These are phyloP conservation scores for Akanthomyces dipterigenus DNA, from an alignment of 2,329 filamentous ascomycete genomes.

Conservation along the genomic window DNA sequence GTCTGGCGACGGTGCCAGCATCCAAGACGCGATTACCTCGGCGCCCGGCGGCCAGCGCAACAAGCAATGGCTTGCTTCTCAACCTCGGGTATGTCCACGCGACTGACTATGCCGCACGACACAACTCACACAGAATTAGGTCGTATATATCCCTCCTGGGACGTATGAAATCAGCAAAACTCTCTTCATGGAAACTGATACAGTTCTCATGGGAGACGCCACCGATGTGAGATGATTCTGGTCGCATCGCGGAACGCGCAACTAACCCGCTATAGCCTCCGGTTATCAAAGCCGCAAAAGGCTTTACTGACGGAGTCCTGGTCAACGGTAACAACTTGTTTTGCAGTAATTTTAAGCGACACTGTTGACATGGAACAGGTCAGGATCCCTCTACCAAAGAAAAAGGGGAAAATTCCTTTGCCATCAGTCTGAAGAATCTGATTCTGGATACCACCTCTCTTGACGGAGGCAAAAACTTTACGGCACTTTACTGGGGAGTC, in stretches of 20 bases:
- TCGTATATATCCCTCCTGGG: constrained; percentile 36
- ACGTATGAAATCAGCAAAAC: constrained; percentile 34
- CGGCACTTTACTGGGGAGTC: constrained; percentile 38
- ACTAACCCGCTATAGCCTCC: constrained; percentile 24
- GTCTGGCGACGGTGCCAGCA: not conserved
- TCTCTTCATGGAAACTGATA: constrained; percentile 36
- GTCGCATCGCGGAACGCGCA: not conserved
- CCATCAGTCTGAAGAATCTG: constrained; percentile 37
- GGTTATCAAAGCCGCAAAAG: constrained; percentile 32
- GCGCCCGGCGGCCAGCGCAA: constrained; percentile 3
- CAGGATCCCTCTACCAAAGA: constrained; percentile 28
- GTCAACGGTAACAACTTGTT: constrained; percentile 13
- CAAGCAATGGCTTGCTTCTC: constrained; percentile 10
- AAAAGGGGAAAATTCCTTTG: constrained; percentile 34
- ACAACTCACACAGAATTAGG: not conserved
- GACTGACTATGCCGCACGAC: not conserved
- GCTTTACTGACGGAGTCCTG: constrained; percentile 21
- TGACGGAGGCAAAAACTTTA: constrained; percentile 27
- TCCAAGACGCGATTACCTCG: constrained; percentile 5
- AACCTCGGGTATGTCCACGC: constrained; percentile 16
- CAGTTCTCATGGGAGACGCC: constrained; percentile 39
- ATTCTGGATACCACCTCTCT: constrained; percentile 35
- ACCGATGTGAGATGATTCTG: constrained; percentile 20
- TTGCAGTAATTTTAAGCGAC: not conserved
- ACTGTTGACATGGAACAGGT: not conserved